Evolutionary conservation across 2,329 filamentous ascomycete genomes (phyloP).

Genomic region (Colletotrichum sp.): DNA sequence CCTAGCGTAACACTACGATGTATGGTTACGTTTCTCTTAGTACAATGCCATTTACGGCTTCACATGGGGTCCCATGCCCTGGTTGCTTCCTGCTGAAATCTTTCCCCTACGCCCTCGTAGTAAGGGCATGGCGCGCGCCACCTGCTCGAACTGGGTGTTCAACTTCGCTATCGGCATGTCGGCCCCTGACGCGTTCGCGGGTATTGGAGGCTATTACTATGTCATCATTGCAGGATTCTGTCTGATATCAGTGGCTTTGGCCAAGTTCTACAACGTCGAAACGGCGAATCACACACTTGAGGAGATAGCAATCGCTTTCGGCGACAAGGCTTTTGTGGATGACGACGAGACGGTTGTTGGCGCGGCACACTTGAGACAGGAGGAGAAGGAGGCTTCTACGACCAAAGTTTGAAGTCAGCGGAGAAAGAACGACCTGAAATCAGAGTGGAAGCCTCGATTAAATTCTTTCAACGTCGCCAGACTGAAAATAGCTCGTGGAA

Average conservation of each 20-base stretch:
- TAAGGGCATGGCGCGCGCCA: neutral
- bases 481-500: too few relatives aligned
- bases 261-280: neutral
- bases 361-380: neutral
- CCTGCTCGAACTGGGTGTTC: neutral
- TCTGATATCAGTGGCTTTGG: neutral
- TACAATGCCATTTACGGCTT: neutral
- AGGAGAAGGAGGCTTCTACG: neutral
- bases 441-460: accelerated
- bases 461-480: too few relatives aligned
- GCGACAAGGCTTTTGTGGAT: neutral
- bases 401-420: neutral
- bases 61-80: neutral
- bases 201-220: neutral
- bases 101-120: neutral
- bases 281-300: neutral
- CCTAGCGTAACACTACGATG: too few relatives aligned
- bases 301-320: neutral
- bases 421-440: accelerated
- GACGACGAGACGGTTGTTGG: neutral
- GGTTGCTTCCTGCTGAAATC: neutral
- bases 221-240: neutral
- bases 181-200: neutral
- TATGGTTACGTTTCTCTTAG: neutral
- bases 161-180: neutral